Base-by-base conservation (phyloP, 108 stramenopile genomes). In the Mayamaea pseudoterrestris region DNA sequence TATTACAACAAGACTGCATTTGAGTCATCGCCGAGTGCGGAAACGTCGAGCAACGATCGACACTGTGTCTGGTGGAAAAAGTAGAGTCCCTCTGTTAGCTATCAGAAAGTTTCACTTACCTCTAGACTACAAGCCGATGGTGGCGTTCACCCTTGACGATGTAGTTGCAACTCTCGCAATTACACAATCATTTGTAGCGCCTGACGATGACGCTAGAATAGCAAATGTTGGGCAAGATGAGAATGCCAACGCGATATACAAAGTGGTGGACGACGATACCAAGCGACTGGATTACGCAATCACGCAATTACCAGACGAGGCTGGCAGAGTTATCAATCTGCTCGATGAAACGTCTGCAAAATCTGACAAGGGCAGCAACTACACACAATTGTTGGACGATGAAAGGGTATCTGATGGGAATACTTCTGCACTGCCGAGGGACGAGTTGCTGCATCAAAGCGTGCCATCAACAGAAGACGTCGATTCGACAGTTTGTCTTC, bases 61-160 rank as follows among this genome's bases (percentile, higher is more conserved):
- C 37, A 39, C 3, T 39, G n/a, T n/a, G n/a, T n/a, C n/a, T n/a
- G n/a, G n/a, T n/a, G n/a, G n/a, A n/a, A n/a, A n/a, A n/a, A n/a
- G n/a, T n/a, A n/a, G n/a, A n/a, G n/a, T n/a, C n/a, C n/a, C n/a
- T n/a, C n/a, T n/a, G n/a, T n/a, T n/a, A n/a, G 18, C 37, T 20
- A 39, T 8, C 37, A 39, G 20, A 14, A 18, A 39, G 18, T 14
- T 39, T 8, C 18, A 18, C 4, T 20, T 39, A 20, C 37, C 37
- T 4, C 20, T 39, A 20, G 37, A 39, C 16, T 14, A 14, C 20
- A 39, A 14, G 16, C 44, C 44, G 18, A 21, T 44, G 22, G 44
- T 44, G 22, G 3, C n/a, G 2, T 44, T 44, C 44, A 44, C 44
- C 3, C 26, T 27, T 5, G 26, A 27, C n/a, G 44, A 44, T 44